phyloP scores from a whole-genome alignment of 805 yeast genomes.

The Pichia thaimueangensis region DNA sequence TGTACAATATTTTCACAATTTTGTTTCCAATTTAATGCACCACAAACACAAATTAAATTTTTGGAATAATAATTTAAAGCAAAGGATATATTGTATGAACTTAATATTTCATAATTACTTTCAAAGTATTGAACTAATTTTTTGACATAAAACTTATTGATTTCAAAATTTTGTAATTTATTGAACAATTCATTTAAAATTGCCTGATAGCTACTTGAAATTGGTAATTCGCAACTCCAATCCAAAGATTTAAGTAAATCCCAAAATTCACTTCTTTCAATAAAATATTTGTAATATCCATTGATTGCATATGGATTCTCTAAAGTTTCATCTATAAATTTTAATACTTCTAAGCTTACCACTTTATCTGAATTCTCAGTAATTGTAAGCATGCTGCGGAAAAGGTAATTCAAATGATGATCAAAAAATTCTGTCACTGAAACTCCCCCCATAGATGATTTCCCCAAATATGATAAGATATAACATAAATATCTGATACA shows the following conservation, averaged over 20 bases:
- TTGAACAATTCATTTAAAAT: constrained; percentile 17
- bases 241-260: constrained; percentile 6
- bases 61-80: constrained; percentile 43
- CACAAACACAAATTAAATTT: constrained; percentile 48
- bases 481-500: constrained; percentile 17
- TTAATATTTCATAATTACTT: constrained; percentile 15
- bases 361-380: constrained; percentile 7
- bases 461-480: constrained; percentile 12
- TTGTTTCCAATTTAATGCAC: constrained; percentile 45
- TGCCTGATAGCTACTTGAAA: neutral
- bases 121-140: constrained; percentile 18
- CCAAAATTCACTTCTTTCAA: constrained; percentile 15
- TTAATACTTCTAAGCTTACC: constrained; percentile 14
- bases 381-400: constrained; percentile 14
- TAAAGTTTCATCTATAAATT: constrained; percentile 12
- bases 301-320: constrained; percentile 12
- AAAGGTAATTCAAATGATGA: constrained; percentile 14
- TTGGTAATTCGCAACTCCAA: constrained; percentile 1
- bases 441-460: constrained; percentile 10
- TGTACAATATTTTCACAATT: constrained; percentile 39
- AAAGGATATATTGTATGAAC: constrained; percentile 21
- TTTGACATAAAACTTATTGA: constrained; percentile 7
- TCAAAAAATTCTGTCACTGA: constrained; percentile 15
- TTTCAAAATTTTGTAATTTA: constrained; percentile 14
- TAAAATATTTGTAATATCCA: constrained; percentile 10